Base-by-base conservation (phyloP, 73 alveolate genomes). In the Tetrahymena malaccensis region DNA sequence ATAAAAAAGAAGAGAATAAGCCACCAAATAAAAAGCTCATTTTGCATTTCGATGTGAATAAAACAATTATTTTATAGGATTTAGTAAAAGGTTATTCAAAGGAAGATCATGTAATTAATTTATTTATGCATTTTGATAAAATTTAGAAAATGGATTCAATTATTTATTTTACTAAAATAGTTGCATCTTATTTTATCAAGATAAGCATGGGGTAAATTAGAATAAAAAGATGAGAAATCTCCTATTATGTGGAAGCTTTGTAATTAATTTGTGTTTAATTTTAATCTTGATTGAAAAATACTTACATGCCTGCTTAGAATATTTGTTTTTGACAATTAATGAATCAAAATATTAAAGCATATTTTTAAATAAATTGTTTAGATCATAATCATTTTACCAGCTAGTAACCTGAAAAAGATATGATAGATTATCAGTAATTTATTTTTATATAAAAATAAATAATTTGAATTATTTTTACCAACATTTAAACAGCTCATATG, bases 1-100 rank as follows among this genome's bases (percentile, higher is more conserved):
- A 70, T 70, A 70, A 70, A 70, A 70, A 70, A 33, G 89, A 70
- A n/a, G 89, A 70, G 37, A 70, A 70, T 31, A 70, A 70, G 89
- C 89, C 89, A 70, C 89, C 89, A 10, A 70, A 70, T 70, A 96
- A 94, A 93, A 94, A 98, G 58, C 93, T 98, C 56, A 98, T 98
- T 85, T 97, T 98, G 25, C 99, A 98, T 96, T 96, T 98, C 93
- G 99, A 98, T 96, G 55, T 98, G 93, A 96, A 98, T 93, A 97
- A 97, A 93, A 98, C 99, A 6, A 95, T 97, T 19, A 94, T 98
- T 34, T 95, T 98, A 97, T 96, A 97, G 55, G 99, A 98, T 94
- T 70, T 96, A 43, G 94, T 97, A 55, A 97, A 97, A 44, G 93
- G 84, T 10, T 55, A 93, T 43, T 89, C 98, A 34, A 93, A 97